Evolutionary conservation across 2,329 filamentous ascomycete genomes (phyloP), one percentile per base, ranked within the genome.

Genomic region (Colletotrichum sp.): DNA sequence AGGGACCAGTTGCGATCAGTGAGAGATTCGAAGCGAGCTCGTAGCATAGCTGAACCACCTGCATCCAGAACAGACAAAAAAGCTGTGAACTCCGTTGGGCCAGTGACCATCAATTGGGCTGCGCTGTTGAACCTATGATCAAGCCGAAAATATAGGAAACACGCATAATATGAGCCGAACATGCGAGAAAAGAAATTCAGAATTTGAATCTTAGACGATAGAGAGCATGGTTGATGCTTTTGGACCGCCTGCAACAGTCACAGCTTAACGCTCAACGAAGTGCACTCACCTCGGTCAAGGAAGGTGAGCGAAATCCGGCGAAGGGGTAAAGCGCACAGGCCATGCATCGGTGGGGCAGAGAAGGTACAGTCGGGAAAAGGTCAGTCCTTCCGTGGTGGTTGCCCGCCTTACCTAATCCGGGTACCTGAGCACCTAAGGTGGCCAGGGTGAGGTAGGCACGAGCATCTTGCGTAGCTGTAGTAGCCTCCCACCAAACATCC

Each of bases 401-500:
- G 8, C 12, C 32, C 59, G 63, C 73, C 73, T 75, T 75, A 75
- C 73, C 73, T 75, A 75, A 75, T 75, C 56, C 73, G 63, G 72
- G 63, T 64, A 61, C 48, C 28, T 73, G 26, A 71, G 68, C 68
- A 71, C 36, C 30, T n/a, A 36, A 48, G 69, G 69, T 72, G 63
- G 69, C 73, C 69, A 73, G 73, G 73, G 73, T 75, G 63, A 75
- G 73, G 69, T 68, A 77, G 75, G 73, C 75, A 77, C 75, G 75
- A 77, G 68, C 69, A 77, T 73, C 68, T 77, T 77, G 75, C 75
- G 75, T 77, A 75, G 75, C 75, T 77, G 59, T 34, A 24, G 75
- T 52, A 77, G 76, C 76, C 75, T 68, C 64, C 67, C 38, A 70
- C 59, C 74, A 76, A 76, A 77, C 74, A 76, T 64, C 67, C 34